phyloP scores from a whole-genome alignment of 257 asterid genomes.

The Salvia miltiorrhiza region DNA sequence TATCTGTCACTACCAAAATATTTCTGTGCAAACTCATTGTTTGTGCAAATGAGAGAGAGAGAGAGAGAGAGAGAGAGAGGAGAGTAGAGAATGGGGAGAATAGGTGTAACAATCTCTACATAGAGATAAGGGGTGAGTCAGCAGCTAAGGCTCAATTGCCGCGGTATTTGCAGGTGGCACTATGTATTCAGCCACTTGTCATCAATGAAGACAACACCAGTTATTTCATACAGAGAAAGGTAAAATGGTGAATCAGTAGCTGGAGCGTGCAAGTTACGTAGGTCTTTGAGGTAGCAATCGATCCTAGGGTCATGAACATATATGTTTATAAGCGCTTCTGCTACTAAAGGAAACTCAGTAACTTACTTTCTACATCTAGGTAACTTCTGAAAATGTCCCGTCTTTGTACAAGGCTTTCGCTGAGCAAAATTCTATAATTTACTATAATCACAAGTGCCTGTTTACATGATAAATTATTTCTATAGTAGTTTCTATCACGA shows the following conservation, averaged over 20 bases:
- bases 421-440: neutral
- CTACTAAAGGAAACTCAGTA: neutral
- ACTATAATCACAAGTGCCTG: neutral
- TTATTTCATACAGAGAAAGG: neutral
- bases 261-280: neutral
- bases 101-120: neutral
- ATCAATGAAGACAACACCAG: neutral
- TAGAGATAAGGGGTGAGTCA: slow-evolving; percentile 4
- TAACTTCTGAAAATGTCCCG: neutral
- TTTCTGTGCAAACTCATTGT: slow-evolving; percentile 4
- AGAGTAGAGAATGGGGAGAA: neutral
- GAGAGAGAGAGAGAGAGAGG: neutral
- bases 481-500: neutral
- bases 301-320: neutral
- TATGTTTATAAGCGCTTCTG: neutral
- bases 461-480: neutral
- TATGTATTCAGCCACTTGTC: slow-evolving; percentile 4
- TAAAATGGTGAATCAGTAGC: neutral
- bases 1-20: neutral
- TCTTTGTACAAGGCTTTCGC: neutral
- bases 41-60: neutral
- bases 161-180: slow-evolving; percentile 17
- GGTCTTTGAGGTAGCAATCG: neutral
- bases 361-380: neutral
- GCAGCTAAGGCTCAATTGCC: slow-evolving; percentile 16